Percentiles rank a stretch among this genome's conserved stretches.
Conservation (phyloP, 2,329 filamentous ascomycete genomes). For the Colletotrichum higginsianum region DNA sequence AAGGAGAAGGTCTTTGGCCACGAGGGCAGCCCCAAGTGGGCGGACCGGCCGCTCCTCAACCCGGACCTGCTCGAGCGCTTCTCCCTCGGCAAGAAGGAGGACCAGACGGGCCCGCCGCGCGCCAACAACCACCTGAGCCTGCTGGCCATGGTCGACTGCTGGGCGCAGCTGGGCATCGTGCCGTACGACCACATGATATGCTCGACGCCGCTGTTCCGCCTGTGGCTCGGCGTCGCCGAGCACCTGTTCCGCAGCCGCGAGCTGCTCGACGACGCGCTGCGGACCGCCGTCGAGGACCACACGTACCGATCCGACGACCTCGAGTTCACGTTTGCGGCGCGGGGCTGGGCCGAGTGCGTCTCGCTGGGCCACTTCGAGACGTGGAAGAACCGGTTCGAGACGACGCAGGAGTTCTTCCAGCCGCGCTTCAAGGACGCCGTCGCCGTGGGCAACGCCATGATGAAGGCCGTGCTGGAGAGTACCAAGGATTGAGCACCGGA, state of each 20-base stretch:
- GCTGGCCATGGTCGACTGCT: constrained; percentile 98
- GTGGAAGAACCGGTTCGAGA: constrained; percentile 91
- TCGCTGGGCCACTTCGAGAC: constrained; percentile 92
- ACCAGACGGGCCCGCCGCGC: constrained; percentile 66
- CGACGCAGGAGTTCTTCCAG: constrained; percentile 92
- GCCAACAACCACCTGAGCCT: constrained; percentile 96
- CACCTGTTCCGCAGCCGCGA: constrained; percentile 89
- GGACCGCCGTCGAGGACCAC: constrained; percentile 89
- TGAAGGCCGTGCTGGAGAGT: constrained; percentile 92
- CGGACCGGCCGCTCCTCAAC: constrained; percentile 78
- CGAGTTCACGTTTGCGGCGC: constrained; percentile 96
- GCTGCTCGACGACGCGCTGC: constrained; percentile 86
- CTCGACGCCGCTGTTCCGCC: constrained; percentile 95
- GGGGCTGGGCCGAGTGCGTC: constrained; percentile 96
- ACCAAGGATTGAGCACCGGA: constrained; percentile 57
- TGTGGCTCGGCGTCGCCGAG: constrained; percentile 98
- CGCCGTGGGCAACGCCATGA: constrained; percentile 94
- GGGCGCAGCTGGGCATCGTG: constrained; percentile 92
- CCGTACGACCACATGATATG: constrained; percentile 99
- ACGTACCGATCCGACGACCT: constrained; percentile 96
- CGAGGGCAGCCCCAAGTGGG: constrained; percentile 70
- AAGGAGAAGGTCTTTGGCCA: constrained; percentile 81
- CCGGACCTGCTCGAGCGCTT: constrained; percentile 92
- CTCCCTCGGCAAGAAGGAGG: constrained; percentile 78
- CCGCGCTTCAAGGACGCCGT: constrained; percentile 90